Base-by-base conservation (phyloP, 2,329 filamentous ascomycete species). In the Botrytis galanthina region DNA sequence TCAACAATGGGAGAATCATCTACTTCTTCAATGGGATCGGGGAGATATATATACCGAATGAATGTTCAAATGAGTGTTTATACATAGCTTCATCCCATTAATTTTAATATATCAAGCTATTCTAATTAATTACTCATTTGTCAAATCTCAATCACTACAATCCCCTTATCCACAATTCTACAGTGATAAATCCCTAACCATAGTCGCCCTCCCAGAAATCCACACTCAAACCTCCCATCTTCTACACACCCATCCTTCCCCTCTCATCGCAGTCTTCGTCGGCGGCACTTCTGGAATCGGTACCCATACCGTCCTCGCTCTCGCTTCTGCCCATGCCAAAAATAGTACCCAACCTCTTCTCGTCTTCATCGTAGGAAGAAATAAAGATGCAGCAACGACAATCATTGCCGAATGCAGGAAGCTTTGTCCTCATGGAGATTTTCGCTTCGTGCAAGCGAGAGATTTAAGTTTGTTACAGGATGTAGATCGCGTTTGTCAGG, bases 81-180 rank as follows among this genome's bases (percentile, higher is more conserved):
- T 54, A 54, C 9, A 26, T 2, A n/a, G 12, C 48, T 16, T 54
- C 4, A n/a, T 29, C 48, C 48, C 48, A 54, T 54, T 14, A 5
- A 54, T 0, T 54, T n/a, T 16, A n/a, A 16, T 29, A 5, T 7
- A 54, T 54, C 48, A 54, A 54, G 26, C 48, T 16, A n/a, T 8
- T 54, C 12, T 4, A 1, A n/a, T 16, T 3, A 54, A 0, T 7
- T 14, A 3, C 48, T 54, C 48, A 16, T 54, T 4, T n/a, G 5
- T 51, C 1, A 29, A n/a, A 0, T 54, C 48, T n/a, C 0, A 2
- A n/a, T 29, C 22, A 3, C 26, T 54, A 3, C 3, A 3, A 16
- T 5, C 2, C 26, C 48, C 10, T 16, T 26, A 26, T 51, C 2
- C 48, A 7, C 26, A 16, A 14, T n/a, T 54, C 57, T 35, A 4